A percentile compares a stretch with the other conserved stretches of the same genome.
phyloP scores from a whole-genome alignment of 2,329 filamentous ascomycete genomes.

The Ceratocystis huliohia region DNA sequence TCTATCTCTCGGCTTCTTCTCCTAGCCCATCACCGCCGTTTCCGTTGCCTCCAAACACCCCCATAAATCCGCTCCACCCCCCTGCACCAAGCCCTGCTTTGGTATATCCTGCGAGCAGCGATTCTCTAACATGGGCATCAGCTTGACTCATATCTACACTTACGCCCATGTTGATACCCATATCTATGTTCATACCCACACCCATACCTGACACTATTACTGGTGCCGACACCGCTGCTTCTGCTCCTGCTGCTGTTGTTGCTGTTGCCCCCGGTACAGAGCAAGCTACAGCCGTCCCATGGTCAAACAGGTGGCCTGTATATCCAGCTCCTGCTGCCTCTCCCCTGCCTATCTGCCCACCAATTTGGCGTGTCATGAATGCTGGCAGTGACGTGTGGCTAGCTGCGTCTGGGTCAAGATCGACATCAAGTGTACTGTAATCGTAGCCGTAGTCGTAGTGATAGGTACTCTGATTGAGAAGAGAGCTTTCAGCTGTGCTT shows the following conservation, averaged over 20 bases:
- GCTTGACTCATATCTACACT: background rate
- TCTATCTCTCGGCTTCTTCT: background rate
- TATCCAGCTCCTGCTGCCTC: constrained; percentile 27
- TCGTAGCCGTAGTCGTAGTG: background rate
- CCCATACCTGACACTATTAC: background rate
- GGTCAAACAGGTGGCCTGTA: constrained; percentile 43
- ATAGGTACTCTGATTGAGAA: background rate
- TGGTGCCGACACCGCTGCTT: background rate
- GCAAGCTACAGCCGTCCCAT: constrained; percentile 43
- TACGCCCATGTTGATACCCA: background rate
- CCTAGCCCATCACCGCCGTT: background rate
- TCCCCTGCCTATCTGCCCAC: background rate
- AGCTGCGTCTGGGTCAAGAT: background rate
- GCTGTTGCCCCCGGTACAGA: background rate
- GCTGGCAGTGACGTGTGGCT: background rate
- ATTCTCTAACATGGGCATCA: background rate
- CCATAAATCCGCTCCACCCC: background rate
- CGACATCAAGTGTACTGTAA: background rate
- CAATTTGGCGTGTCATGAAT: background rate
- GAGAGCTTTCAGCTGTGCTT: background rate
- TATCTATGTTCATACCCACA: background rate
- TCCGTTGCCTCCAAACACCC: background rate
- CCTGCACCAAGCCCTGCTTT: background rate
- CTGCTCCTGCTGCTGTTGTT: background rate
- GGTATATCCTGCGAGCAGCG: background rate